A percentile compares a stretch with the other conserved stretches of the same genome.
Evolutionary conservation across 208 protist genomes (phyloP).

Genomic region (Leishmania guyanensis): DNA sequence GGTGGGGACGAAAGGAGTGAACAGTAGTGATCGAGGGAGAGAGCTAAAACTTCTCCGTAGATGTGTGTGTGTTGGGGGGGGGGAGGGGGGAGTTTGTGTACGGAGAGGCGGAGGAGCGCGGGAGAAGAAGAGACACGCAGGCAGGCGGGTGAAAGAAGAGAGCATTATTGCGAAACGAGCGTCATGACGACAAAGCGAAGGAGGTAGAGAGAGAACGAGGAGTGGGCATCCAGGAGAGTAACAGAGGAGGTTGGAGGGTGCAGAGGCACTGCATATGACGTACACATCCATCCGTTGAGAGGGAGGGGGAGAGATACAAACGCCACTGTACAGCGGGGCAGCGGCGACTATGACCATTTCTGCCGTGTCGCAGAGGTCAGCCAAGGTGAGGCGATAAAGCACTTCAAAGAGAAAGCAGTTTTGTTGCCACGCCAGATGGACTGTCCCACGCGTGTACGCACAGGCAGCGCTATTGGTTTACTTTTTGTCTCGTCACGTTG

Average conservation of each 20-base stretch:
- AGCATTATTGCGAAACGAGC: not conserved
- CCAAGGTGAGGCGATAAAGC: not conserved
- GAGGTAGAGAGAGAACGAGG: not conserved
- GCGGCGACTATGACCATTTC: not conserved
- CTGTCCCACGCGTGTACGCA: not conserved
- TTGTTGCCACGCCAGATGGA: not conserved
- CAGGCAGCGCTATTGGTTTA: not conserved
- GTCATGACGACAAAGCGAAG: not conserved
- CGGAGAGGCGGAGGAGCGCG: not conserved
- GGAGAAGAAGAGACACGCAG: not conserved
- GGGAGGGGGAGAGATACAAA: not conserved
- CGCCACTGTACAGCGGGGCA: not conserved
- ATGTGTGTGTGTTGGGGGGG: not conserved
- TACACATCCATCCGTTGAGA: constrained; percentile 3
- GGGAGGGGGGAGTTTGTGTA: not conserved
- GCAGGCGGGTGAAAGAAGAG: not conserved
- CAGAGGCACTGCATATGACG: not conserved
- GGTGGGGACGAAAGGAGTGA: not conserved
- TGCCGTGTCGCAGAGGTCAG: not conserved
- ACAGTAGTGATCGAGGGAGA: not conserved
- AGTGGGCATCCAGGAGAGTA: not conserved
- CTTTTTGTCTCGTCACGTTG: not conserved
- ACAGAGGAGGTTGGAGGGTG: not conserved
- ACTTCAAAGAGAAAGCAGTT: not conserved
- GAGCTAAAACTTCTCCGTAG: not conserved